Conservation (phyloP, 2,329 filamentous ascomycete species). For the Trichophyton schoenleinii region DNA sequence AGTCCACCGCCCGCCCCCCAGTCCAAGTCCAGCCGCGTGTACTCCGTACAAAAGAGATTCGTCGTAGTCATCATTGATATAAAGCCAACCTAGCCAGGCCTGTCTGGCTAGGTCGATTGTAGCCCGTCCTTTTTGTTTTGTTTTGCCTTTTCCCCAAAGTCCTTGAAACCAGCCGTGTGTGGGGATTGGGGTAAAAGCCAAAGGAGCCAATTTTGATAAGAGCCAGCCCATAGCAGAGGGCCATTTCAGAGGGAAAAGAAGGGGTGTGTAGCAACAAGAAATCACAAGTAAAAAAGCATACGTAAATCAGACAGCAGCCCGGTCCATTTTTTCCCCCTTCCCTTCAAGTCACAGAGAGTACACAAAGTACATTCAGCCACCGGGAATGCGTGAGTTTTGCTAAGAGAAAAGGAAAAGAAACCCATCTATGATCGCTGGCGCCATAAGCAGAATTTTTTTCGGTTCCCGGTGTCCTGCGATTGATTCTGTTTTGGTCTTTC, state of each 20-base stretch:
- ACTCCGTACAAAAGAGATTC: slow-evolving; percentile 2
- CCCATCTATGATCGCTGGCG: background rate
- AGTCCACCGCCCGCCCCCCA: background rate
- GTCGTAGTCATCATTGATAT: background rate
- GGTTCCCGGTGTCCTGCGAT: background rate
- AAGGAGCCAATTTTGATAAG: background rate
- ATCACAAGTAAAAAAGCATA: background rate
- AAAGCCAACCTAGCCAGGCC: background rate
- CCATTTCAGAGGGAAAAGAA: background rate
- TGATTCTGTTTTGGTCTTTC: background rate
- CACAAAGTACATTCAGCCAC: background rate
- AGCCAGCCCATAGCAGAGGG: background rate
- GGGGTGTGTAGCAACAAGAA: background rate
- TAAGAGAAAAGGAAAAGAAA: background rate
- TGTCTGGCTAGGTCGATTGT: background rate
- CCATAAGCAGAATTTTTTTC: background rate
- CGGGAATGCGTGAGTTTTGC: background rate
- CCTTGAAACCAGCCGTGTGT: background rate
- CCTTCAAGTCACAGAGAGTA: background rate
- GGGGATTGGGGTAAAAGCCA: background rate
- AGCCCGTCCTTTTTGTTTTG: background rate
- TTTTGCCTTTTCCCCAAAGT: background rate
- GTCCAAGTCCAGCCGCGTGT: background rate
- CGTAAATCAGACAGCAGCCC: background rate
- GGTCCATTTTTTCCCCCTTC: background rate